Base-by-base conservation (phyloP, 2,329 filamentous ascomycete species). In the Aspergillus hortae region DNA sequence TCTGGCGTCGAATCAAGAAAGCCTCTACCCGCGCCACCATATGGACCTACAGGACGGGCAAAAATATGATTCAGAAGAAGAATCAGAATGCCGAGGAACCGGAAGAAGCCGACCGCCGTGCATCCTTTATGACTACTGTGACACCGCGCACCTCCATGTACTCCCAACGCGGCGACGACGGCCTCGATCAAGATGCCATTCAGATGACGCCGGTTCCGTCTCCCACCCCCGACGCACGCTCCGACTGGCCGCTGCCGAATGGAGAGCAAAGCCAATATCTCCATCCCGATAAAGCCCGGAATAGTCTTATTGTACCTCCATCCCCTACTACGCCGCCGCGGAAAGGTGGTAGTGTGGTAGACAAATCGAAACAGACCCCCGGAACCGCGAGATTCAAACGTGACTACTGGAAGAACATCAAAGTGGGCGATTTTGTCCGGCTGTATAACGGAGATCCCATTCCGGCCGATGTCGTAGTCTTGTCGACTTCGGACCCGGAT, bases 161-260 rank as follows among this genome's bases (percentile, higher is more conserved):
- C 36, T 81, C 82, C 3, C 77, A 79, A 35, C 75, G 77, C 51
- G 67, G 69, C 33, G 65, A 70, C 25, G 57, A 68, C 21, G 71
- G 65, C 21, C 68, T 73, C 19, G 71, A 65, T 21, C 73, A 76
- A 9, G 85, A 89, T 53, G 89, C 88, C 23, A 95, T 99, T 49
- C 91, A 92, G 66, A 95, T 99, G 92, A 97, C 92, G 0, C 92
- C 92, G 0, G 92, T 99, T 15, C 86, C 88, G 2, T 96, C 92
- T 2, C 91, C 90, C 4, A 77, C 85, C 1, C 86, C 86, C 1
- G 79, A 79, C 43, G 71, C 77, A 44, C 69, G 67, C 65, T 74
- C 61, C 66, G 73, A 64, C 64, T 78, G 59, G 74, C 72, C 71
- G 15, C 62, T 68, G 5, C 43, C 63, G 14, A 59, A 48, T 48